phyloP scores from a whole-genome alignment of 2,329 filamentous ascomycete genomes.

The Claviceps arundinis region DNA sequence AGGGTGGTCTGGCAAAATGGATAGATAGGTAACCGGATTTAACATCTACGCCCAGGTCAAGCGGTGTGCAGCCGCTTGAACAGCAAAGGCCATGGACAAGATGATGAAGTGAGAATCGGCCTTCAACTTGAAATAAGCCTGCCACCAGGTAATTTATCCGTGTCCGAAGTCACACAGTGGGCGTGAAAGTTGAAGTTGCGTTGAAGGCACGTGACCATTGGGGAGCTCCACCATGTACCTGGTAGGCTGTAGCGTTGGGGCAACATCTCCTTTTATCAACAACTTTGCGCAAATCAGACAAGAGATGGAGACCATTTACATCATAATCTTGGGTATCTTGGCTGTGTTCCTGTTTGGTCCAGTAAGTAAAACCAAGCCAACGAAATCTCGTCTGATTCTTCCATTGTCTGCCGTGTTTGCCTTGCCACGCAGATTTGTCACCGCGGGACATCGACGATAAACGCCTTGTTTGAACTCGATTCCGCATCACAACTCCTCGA shows the following conservation, averaged over 20 bases:
- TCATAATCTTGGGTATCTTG: neutral
- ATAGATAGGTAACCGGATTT: neutral
- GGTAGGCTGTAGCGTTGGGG: neutral
- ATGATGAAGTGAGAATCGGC: neutral
- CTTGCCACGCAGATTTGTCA: neutral
- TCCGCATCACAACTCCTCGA: neutral
- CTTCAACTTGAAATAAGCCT: too few species aligned
- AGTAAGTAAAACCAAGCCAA: neutral
- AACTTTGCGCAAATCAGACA: neutral
- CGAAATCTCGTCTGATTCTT: neutral
- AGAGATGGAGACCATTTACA: neutral
- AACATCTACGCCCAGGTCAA: neutral
- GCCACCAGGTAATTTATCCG: too few species aligned
- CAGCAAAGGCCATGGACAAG: neutral
- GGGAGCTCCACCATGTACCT: neutral
- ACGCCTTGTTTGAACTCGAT: neutral
- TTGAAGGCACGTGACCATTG: neutral
- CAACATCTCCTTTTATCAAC: neutral
- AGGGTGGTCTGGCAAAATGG: neutral
- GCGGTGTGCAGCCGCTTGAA: neutral
- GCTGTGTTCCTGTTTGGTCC: neutral
- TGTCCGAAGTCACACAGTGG: too few species aligned
- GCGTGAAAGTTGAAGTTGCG: too few species aligned
- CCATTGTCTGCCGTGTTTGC: neutral
- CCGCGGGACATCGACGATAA: neutral